Percentiles rank a stretch among this genome's conserved stretches.
These are phyloP conservation scores for Yamadazyma sp. DNA, from an alignment of 805 yeast species.

Conservation along the genomic window DNA sequence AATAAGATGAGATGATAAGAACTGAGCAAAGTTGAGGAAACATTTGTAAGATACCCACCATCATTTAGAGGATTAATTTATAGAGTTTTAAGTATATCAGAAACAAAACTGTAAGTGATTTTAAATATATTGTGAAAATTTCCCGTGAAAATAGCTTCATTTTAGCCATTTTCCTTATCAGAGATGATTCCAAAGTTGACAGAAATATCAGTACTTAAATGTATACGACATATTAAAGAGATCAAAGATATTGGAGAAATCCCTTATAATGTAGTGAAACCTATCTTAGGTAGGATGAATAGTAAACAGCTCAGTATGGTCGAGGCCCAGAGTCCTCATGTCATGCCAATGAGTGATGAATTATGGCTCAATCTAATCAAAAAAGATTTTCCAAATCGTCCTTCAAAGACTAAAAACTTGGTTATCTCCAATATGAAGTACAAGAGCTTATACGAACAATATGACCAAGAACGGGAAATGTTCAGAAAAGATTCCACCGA, in stretches of 20 bases:
- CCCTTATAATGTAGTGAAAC: slow-evolving; percentile 46
- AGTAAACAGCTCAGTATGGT: slow-evolving; percentile 40
- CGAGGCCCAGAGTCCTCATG: slow-evolving; percentile 42
- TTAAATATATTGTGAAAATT: too few relatives aligned
- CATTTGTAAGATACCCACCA: too few relatives aligned
- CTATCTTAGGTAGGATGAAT: slow-evolving; percentile 43
- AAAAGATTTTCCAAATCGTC: slow-evolving; percentile 49
- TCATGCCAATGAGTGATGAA: slow-evolving; percentile 40
- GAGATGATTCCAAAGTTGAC: slow-evolving; percentile 2
- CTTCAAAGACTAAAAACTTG: slow-evolving; percentile 14
- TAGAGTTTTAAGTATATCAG: too few relatives aligned
- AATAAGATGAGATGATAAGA: too few relatives aligned
- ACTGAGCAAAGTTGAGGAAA: too few relatives aligned
- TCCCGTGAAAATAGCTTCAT: too few relatives aligned
- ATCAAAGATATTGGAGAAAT: slow-evolving; percentile 25
- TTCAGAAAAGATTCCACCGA: slow-evolving; percentile 44
- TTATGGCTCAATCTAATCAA: slow-evolving; percentile 45
- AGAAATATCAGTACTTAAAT: slow-evolving; percentile 11
- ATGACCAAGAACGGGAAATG: slow-evolving; percentile 37
- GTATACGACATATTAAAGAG: slow-evolving; percentile 19
- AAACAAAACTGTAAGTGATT: too few relatives aligned
- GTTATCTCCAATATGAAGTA: slow-evolving; percentile 24
- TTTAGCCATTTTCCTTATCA: too few relatives aligned
- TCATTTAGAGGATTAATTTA: too few relatives aligned
- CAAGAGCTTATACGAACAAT: slow-evolving; percentile 36